Evolutionary conservation across 805 yeast genomes (phyloP).

Genomic region (Sugiyamaella qingdaonensis): DNA sequence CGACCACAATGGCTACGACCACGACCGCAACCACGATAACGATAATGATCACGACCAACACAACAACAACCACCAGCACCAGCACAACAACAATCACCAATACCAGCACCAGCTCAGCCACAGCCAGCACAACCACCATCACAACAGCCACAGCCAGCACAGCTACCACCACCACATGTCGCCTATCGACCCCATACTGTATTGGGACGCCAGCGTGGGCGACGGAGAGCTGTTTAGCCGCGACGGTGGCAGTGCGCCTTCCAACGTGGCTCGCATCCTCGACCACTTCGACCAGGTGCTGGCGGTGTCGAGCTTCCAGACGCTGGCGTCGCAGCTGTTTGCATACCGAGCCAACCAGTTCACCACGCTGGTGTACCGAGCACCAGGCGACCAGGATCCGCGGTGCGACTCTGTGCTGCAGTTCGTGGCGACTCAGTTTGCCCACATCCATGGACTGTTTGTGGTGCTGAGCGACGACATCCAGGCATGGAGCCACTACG

Average conservation of each 20-base stretch:
- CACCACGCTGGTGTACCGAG: constrained; percentile 4
- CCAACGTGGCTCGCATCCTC: constrained; percentile 2
- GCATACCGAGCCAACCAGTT: constrained; percentile 7
- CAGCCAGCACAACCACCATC: too few species aligned
- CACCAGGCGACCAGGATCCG: constrained; percentile 1
- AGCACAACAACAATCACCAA: background rate
- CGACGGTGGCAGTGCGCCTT: background rate
- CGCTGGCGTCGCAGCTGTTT: constrained; percentile 7
- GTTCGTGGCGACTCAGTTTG: constrained; percentile 14
- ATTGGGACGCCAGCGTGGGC: background rate
- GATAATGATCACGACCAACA: too few species aligned
- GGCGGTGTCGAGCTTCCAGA: background rate
- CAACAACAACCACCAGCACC: background rate
- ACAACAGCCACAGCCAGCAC: too few species aligned
- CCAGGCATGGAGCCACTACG: constrained; percentile 8
- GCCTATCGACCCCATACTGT: background rate
- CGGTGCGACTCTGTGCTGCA: constrained; percentile 5
- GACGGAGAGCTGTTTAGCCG: background rate
- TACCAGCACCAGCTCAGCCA: background rate
- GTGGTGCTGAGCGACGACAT: constrained; percentile 11
- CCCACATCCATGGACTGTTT: constrained; percentile 14
- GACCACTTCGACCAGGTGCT: constrained; percentile 3
- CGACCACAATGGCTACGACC: too few species aligned
- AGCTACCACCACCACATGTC: background rate
- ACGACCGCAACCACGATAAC: too few species aligned